Percentiles rank a stretch among this genome's conserved stretches.
Evolutionary conservation across 768 basidiomycete genomes (phyloP).

Genomic region (Tricholoma flavovirens): DNA sequence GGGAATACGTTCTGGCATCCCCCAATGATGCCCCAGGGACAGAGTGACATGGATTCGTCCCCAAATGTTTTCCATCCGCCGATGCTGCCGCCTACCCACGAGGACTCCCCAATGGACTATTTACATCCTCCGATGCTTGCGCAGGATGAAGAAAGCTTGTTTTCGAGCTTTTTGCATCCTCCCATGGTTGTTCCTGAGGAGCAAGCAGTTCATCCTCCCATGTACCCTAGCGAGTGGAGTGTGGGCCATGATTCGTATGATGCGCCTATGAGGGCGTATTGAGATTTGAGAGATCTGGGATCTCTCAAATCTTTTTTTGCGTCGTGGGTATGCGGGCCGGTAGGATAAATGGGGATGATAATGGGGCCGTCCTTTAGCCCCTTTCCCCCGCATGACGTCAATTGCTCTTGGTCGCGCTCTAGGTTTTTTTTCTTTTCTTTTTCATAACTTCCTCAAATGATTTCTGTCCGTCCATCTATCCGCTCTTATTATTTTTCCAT

Average conservation of each 20-base stretch:
- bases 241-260: conserved; percentile 16
- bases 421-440: not conserved
- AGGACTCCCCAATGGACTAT: conserved; percentile 69
- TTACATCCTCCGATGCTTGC: conserved; percentile 54
- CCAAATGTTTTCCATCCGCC: conserved; percentile 62
- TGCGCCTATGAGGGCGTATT: conserved; percentile 18
- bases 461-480: conserved; percentile 4
- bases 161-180: conserved; percentile 41
- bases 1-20: conserved; percentile 76
- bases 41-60: conserved; percentile 24
- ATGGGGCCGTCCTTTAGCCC: too few relatives aligned
- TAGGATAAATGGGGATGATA: not conserved
- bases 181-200: conserved; percentile 40
- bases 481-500: not conserved
- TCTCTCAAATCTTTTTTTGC: not conserved
- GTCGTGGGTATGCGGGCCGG: too few relatives aligned
- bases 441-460: not conserved
- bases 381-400: not conserved
- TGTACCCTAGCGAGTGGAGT: conserved; percentile 20
- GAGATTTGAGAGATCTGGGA: not conserved
- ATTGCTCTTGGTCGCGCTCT: not conserved
- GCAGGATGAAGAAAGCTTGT: conserved; percentile 62
- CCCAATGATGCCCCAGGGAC: conserved; percentile 53
- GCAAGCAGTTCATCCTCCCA: conserved; percentile 16
- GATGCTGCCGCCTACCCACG: conserved; percentile 47